Conservation (phyloP, 2,329 filamentous ascomycete genomes). For the Pseudocercospora vitis region DNA sequence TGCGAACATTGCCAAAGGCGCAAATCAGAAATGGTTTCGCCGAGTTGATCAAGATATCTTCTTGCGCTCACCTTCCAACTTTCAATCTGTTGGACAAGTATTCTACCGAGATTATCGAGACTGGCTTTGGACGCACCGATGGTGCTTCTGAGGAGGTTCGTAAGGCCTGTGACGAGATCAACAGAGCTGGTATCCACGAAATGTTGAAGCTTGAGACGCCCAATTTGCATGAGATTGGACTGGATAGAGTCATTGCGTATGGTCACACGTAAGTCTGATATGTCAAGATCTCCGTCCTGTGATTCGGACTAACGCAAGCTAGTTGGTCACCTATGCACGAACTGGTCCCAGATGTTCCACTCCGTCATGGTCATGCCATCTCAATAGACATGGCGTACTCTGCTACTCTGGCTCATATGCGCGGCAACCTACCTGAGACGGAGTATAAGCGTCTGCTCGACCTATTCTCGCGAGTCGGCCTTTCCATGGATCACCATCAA, state of each 20-base stretch:
- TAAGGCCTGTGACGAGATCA: conserved; percentile 65
- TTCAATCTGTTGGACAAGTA: conserved; percentile 68
- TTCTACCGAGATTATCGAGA: conserved; percentile 66
- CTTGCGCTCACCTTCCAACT: conserved; percentile 65
- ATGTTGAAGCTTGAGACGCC: conserved; percentile 74
- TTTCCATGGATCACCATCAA: conserved; percentile 69
- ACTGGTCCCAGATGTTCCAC: conserved; percentile 65
- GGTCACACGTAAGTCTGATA: conserved; percentile 61
- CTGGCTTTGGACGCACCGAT: conserved; percentile 63
- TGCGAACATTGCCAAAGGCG: conserved; percentile 65
- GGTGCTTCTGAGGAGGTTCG: conserved; percentile 57
- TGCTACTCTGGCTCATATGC: conserved; percentile 64
- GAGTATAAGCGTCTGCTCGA: conserved; percentile 65
- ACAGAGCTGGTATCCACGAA: conserved; percentile 67
- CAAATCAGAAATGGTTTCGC: conserved; percentile 74
- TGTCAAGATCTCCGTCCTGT: conserved; percentile 13
- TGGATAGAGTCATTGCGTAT: conserved; percentile 72
- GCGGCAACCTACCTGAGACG: conserved; percentile 59
- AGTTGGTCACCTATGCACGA: conserved; percentile 72
- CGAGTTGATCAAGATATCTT: conserved; percentile 74
- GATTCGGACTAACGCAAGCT: not conserved
- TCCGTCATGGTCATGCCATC: conserved; percentile 72
- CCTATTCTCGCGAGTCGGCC: conserved; percentile 67
- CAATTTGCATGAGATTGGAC: conserved; percentile 70
- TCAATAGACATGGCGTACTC: conserved; percentile 76